Percentiles rank a stretch among this genome's conserved stretches.
Conservation (phyloP, 2,329 filamentous ascomycete species). For the Beauveria varroae region DNA sequence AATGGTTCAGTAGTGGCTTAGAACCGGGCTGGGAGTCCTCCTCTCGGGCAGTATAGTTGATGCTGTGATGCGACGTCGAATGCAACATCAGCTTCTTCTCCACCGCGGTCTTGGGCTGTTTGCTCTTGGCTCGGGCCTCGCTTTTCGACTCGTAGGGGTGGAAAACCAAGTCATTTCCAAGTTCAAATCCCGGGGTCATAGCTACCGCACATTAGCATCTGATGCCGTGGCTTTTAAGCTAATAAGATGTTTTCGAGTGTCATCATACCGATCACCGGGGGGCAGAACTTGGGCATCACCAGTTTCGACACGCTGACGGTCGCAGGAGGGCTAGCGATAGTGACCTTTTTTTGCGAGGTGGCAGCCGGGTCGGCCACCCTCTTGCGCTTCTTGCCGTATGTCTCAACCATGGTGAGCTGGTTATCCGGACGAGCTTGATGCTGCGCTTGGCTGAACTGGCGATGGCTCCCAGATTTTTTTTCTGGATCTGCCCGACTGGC, state of each 20-base stretch:
- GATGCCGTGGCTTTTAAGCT: background rate
- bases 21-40: slow-evolving; percentile 22
- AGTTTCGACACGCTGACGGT: slow-evolving; percentile 40
- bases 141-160: slow-evolving; percentile 39
- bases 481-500: slow-evolving; percentile 18
- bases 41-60: slow-evolving; percentile 55
- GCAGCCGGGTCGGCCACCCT: slow-evolving; percentile 33
- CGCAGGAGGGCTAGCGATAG: slow-evolving; percentile 32
- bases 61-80: slow-evolving; percentile 46
- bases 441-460: slow-evolving; percentile 18
- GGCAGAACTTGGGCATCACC: slow-evolving; percentile 36
- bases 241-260: background rate
- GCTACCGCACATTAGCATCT: slow-evolving; percentile 22
- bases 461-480: slow-evolving; percentile 22
- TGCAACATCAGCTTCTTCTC: slow-evolving; percentile 48
- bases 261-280: slow-evolving; percentile 45
- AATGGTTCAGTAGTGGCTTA: slow-evolving; percentile 48
- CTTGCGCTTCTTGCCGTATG: slow-evolving; percentile 46
- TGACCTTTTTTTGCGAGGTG: slow-evolving; percentile 46
- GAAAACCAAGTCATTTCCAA: slow-evolving; percentile 33
- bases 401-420: slow-evolving; percentile 28
- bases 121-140: slow-evolving; percentile 25
- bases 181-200: slow-evolving; percentile 28
- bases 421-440: background rate
- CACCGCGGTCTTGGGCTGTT: slow-evolving; percentile 33